Percentiles rank a stretch among this genome's conserved stretches.
phyloP scores from a whole-genome alignment of 352 stramenopile genomes.

The Globisporangium irregulare region DNA sequence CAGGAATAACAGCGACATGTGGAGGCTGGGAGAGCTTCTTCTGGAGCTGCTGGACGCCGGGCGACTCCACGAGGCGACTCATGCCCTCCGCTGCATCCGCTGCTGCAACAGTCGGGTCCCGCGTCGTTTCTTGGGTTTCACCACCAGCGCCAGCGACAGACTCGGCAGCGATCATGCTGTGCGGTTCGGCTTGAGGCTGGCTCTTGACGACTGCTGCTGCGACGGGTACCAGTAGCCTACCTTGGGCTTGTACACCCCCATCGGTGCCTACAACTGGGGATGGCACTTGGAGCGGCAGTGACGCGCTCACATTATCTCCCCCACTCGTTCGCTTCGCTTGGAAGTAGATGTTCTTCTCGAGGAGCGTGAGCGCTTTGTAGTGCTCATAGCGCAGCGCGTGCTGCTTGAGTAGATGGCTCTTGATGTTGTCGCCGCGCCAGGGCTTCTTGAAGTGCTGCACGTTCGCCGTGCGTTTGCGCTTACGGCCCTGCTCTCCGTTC shows the following conservation, averaged over 20 bases:
- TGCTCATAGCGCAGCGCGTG: conserved; percentile 12
- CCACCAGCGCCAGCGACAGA: background rate
- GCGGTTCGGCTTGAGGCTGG: background rate
- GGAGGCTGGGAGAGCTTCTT: background rate
- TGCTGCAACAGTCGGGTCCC: background rate
- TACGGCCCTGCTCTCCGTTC: conserved; percentile 6
- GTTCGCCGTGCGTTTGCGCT: conserved; percentile 17
- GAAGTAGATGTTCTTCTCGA: conserved; percentile 13
- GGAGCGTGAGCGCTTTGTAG: conserved; percentile 8
- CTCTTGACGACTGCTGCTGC: background rate
- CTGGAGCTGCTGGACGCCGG: background rate
- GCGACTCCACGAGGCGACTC: conserved; percentile 12
- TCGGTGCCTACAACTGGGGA: background rate
- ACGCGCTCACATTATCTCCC: background rate
- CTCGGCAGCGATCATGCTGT: background rate
- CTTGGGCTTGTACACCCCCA: too few relatives aligned
- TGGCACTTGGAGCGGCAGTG: background rate
- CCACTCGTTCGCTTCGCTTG: background rate
- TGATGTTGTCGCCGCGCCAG: conserved; percentile 18
- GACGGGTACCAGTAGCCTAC: background rate
- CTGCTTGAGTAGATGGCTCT: conserved; percentile 17
- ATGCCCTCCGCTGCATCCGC: conserved; percentile 11
- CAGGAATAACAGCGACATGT: background rate
- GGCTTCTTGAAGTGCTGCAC: conserved; percentile 17
- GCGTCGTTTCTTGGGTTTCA: background rate